Base-by-base conservation (phyloP, 2,329 filamentous ascomycete species). In the Cordyceps cateniannulata region DNA sequence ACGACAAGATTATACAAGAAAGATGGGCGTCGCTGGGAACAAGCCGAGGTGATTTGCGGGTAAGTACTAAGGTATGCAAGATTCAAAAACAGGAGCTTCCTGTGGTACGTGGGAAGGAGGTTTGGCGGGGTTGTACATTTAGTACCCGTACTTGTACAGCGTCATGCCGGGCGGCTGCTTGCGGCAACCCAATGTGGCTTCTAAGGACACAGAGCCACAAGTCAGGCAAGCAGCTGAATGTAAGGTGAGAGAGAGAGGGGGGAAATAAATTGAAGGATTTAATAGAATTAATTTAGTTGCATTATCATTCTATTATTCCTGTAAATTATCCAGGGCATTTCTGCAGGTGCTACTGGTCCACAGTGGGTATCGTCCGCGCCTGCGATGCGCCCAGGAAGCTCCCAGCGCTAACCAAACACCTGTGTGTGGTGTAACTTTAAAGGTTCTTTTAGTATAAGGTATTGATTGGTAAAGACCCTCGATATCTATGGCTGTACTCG, bases 1-100 rank as follows among this genome's bases (percentile, higher is more conserved):
- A 12, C 42, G 44, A 16, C 9, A 49, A 22, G 20, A 25, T 50
- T 29, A n/a, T 14, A 50, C 5, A 22, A 14, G 35, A 10, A 29
- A 44, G 24, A 54, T 42, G 32, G 45, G 47, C 32, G 35, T 24
- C 1, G 29, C 10, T n/a, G 25, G n/a, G 45, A 8, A 44, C 38
- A 50, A 22, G 60, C 38, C 59, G 59, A 59, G 32, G 50, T 47
- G 32, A 20, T 59, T 18, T 42, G 32, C 50, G 58, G 58, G 29
- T n/a, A n/a, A n/a, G n/a, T n/a, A n/a, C n/a, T n/a, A n/a, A n/a
- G n/a, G n/a, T 54, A 48, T 60, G 58, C 29, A 60, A 29, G 58
- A 60, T 60, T 38, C 58, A 60, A 54, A 59, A 54, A 38, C 50
- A 53, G 58, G 58, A 54, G 58, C 50, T 42, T 42, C 16, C 38